Evolutionary conservation across 2,329 filamentous ascomycete species (phyloP).

Genomic region (Colletotrichum scovillei): DNA sequence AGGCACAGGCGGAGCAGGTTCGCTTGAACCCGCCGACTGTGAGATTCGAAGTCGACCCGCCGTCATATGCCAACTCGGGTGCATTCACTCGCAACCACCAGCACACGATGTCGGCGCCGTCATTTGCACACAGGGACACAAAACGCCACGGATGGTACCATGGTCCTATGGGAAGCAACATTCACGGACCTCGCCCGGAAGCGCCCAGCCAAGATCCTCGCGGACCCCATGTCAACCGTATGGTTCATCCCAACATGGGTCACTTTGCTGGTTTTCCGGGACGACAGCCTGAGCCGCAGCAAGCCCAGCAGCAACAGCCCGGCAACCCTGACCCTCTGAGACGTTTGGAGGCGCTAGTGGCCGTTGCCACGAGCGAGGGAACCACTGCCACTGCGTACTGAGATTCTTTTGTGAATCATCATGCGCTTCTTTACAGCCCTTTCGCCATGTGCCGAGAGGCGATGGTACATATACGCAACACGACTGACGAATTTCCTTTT

Average conservation of each 20-base stretch:
- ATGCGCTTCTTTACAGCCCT: background rate
- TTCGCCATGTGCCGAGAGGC: background rate
- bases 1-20: conserved; percentile 65
- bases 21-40: conserved; percentile 60
- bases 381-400: conserved; percentile 55
- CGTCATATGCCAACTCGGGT: conserved; percentile 38
- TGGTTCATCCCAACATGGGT: conserved; percentile 67
- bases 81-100: conserved; percentile 52
- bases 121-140: conserved; percentile 65
- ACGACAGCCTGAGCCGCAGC: conserved; percentile 43
- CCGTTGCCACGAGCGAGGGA: conserved; percentile 57
- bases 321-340: conserved; percentile 47
- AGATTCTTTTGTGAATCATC: background rate
- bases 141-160: conserved; percentile 83
- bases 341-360: conserved; percentile 55
- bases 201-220: conserved; percentile 44
- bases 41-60: conserved; percentile 64
- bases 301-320: conserved; percentile 23
- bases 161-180: conserved; percentile 53
- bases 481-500: conserved; percentile 30
- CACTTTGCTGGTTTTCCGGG: conserved; percentile 63
- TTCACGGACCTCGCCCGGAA: conserved; percentile 37
- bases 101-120: conserved; percentile 70
- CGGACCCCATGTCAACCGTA: conserved; percentile 63
- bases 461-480: conserved; percentile 11